Conservation (phyloP, 768 basidiomycete species). For the Suillus subluteus region DNA sequence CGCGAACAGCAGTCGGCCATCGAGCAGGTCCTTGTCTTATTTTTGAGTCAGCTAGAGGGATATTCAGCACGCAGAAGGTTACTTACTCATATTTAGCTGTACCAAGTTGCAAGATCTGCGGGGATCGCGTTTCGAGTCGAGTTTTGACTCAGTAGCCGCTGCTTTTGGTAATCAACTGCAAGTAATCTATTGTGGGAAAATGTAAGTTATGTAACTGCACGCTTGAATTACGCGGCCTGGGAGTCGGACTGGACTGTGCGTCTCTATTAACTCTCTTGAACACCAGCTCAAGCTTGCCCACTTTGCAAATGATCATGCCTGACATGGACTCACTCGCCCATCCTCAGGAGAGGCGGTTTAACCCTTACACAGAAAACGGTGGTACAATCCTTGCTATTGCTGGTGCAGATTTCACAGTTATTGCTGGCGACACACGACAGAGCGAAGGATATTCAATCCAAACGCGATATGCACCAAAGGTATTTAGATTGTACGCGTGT, state of each 20-base stretch:
- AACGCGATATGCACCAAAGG: constrained; percentile 95
- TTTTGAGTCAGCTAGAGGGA: not conserved
- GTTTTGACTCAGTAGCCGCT: too few relatives aligned
- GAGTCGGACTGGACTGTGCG: not conserved
- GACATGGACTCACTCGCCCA: constrained; percentile 43
- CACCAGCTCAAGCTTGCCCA: not conserved
- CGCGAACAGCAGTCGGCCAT: constrained; percentile 89
- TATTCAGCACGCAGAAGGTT: rapidly evolving
- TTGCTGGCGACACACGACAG: constrained; percentile 96
- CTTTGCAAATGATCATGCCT: constrained; percentile 31
- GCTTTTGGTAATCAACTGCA: too few relatives aligned
- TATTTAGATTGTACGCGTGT: constrained; percentile 80
- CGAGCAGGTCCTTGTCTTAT: constrained; percentile 72
- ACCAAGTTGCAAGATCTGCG: not conserved
- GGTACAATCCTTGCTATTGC: constrained; percentile 97
- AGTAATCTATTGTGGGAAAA: constrained; percentile 13
- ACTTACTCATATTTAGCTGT: constrained; percentile 30
- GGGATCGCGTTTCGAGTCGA: not conserved
- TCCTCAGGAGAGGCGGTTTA: constrained; percentile 68
- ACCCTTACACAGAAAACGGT: constrained; percentile 92
- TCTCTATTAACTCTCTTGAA: not conserved
- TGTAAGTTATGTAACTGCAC: not conserved
- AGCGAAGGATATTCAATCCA: constrained; percentile 98
- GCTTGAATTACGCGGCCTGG: constrained; percentile 21
- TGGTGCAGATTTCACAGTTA: constrained; percentile 90